These are phyloP conservation scores for Beauveria sp. DNA, from an alignment of 2,329 filamentous ascomycete genomes.

Conservation along the genomic window DNA sequence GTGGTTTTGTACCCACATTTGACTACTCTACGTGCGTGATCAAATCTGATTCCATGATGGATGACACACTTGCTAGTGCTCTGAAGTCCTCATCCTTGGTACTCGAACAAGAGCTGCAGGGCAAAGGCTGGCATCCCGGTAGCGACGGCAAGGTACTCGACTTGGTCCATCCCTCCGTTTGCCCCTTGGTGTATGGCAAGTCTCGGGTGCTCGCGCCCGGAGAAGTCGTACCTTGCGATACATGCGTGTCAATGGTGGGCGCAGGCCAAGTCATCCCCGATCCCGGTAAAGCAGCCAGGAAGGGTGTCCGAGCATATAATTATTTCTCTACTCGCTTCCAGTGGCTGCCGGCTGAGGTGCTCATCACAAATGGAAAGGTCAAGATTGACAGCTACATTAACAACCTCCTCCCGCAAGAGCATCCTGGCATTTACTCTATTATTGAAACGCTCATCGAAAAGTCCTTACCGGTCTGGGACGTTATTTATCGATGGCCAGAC, in stretches of 20 bases:
- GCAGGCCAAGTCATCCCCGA: too few relatives aligned
- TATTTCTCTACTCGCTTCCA: constrained; percentile 22
- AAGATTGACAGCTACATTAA: constrained; percentile 45
- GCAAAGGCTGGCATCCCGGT: constrained; percentile 55
- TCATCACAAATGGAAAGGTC: constrained; percentile 26
- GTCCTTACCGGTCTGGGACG: constrained; percentile 39
- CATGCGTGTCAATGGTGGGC: too few relatives aligned
- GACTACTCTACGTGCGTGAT: constrained; percentile 25
- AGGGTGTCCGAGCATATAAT: too few relatives aligned
- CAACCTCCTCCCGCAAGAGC: constrained; percentile 39
- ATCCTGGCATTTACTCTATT: constrained; percentile 30
- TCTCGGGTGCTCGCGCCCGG: too few relatives aligned
- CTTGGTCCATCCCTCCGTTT: constrained; percentile 57
- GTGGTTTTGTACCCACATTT: constrained; percentile 18
- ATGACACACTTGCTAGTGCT: constrained; percentile 21
- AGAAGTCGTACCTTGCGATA: too few relatives aligned
- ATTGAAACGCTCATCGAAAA: constrained; percentile 31
- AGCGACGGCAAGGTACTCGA: constrained; percentile 51
- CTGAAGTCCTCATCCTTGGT: constrained; percentile 42
- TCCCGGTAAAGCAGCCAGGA: too few relatives aligned
- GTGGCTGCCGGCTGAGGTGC: constrained; percentile 43
- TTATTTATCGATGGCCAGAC: constrained; percentile 24
- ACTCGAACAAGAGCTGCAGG: constrained; percentile 25
- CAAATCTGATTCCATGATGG: constrained; percentile 25
- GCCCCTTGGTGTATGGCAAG: constrained; percentile 48